Base-by-base conservation (phyloP, 2,329 filamentous ascomycete species). In the Neonectria neomacrospora region DNA sequence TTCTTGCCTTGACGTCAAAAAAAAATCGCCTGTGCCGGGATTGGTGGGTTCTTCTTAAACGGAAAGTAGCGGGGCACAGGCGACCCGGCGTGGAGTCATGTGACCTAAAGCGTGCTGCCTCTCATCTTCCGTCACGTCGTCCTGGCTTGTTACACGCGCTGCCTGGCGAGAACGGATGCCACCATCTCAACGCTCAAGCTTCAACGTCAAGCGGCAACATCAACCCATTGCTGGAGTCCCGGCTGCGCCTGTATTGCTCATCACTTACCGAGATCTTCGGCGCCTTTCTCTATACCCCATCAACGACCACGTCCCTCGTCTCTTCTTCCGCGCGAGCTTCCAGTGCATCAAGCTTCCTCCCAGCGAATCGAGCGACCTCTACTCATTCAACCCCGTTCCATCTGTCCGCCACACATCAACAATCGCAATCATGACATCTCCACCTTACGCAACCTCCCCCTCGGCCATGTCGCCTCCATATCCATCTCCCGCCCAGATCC, bases 391-490 rank as follows among this genome's bases (percentile, higher is more conserved):
- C 26, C 45, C 10, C 34, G 18, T n/a, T 26, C 41, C 18, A 20
- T 42, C 23, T 22, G 23, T 50, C 32, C 20, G 18, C 7, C n/a
- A 39, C 30, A 9, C 42, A 47, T 54, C 42, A 26, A n/a, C 44
- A 47, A 28, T n/a, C 42, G 28, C 26, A 34, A 58, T 61, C 57
- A 87, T 84, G 83, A 87, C 88, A 69, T 89, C 88, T 48, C 87
- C 88, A 66, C 84, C 84, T 1, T 81, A 80, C 70, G 76, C 76
- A 22, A 77, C 80, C 65, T 86, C 85, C 22, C 82, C 84, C 3
- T 80, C 82, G 57, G 84, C 80, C 75, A 83, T 81, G 77, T 90
- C 87, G 56, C 85, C 87, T 41, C 85, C 85, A 2, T 83, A 82
- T 70, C 82, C 81, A 57, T 82, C 81, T 37, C 84, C 83, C 39